These are phyloP conservation scores for Rugosomyces carneus DNA, from an alignment of 1,284 basidiomycete genomes.

Conservation along the genomic window DNA sequence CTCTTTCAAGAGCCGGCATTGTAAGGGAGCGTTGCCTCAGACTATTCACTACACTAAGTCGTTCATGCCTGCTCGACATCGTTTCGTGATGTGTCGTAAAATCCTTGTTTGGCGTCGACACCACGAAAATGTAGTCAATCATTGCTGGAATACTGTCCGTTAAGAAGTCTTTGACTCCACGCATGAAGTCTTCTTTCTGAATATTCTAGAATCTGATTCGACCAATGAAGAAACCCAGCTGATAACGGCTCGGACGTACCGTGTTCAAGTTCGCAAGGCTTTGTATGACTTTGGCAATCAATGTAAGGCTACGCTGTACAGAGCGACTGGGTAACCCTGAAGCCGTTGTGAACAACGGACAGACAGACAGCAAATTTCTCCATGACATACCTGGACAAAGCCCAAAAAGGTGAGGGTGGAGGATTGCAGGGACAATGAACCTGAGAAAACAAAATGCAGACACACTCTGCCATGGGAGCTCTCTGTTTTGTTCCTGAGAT, in stretches of 20 bases:
- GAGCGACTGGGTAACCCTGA: constrained; percentile 58
- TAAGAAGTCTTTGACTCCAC: constrained; percentile 61
- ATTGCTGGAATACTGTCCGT: constrained; percentile 54
- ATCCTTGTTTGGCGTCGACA: constrained; percentile 53
- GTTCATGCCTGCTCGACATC: constrained; percentile 41
- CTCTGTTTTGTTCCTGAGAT: constrained; percentile 37
- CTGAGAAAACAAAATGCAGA: constrained; percentile 82
- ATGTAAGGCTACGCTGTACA: constrained; percentile 68
- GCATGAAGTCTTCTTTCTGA: constrained; percentile 72
- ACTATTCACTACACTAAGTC: constrained; percentile 46
- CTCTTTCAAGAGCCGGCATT: constrained; percentile 54
- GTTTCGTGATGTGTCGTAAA: constrained; percentile 22
- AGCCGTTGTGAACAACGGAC: constrained; percentile 1
- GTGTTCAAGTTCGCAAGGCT: constrained; percentile 73
- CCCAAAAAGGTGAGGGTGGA: constrained; percentile 74
- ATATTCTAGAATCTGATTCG: constrained; percentile 34
- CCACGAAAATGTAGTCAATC: constrained; percentile 66
- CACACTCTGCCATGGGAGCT: constrained; percentile 73
- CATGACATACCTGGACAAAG: constrained; percentile 54
- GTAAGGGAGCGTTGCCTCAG: constrained; percentile 46
- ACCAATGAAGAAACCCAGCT: constrained; percentile 1
- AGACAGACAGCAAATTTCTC: not conserved
- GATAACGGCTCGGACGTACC: constrained; percentile 32
- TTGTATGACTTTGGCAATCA: constrained; percentile 76
- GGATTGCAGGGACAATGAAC: constrained; percentile 77